These are phyloP conservation scores for Colletotrichum lentis DNA, from an alignment of 2,329 filamentous ascomycete genomes.

Conservation along the genomic window DNA sequence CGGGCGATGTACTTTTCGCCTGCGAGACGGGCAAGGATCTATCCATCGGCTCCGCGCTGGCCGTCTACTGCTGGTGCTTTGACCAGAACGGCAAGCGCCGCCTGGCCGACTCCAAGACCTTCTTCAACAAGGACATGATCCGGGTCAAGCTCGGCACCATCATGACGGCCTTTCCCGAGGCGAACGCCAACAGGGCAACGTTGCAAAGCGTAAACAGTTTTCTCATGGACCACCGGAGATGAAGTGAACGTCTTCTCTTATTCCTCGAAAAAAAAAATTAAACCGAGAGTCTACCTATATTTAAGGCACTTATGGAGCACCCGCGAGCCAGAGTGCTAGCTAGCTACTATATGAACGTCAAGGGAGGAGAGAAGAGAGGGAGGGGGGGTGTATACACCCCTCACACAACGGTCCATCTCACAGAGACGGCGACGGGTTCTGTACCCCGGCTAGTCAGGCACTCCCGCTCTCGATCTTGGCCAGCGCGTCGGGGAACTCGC, in stretches of 20 bases:
- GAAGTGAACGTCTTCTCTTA: constrained; percentile 21
- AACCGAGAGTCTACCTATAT: constrained; percentile 15
- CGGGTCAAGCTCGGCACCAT: constrained; percentile 82
- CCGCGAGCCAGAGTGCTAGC: constrained; percentile 3
- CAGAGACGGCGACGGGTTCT: constrained; percentile 29
- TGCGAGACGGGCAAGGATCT: constrained; percentile 84
- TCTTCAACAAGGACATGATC: constrained; percentile 78
- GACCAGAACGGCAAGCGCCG: constrained; percentile 65
- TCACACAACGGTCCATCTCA: constrained; percentile 1
- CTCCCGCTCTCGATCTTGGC: constrained; percentile 50
- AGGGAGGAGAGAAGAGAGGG: background rate
- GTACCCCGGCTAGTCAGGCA: constrained; percentile 37
- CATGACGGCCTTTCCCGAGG: constrained; percentile 78
- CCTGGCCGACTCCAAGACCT: constrained; percentile 39
- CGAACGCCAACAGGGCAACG: constrained; percentile 84
- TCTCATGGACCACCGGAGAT: constrained; percentile 69
- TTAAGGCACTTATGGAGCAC: background rate
- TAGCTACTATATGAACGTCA: background rate
- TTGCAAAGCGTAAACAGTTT: constrained; percentile 93
- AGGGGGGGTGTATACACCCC: background rate
- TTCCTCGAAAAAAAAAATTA: background rate
- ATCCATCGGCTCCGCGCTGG: constrained; percentile 79
- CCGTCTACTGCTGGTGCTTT: constrained; percentile 77
- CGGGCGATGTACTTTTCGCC: constrained; percentile 62
- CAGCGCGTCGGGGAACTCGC: constrained; percentile 60